Base-by-base conservation (phyloP, 768 basidiomycete genomes). In the Tricholoma matsutake region DNA sequence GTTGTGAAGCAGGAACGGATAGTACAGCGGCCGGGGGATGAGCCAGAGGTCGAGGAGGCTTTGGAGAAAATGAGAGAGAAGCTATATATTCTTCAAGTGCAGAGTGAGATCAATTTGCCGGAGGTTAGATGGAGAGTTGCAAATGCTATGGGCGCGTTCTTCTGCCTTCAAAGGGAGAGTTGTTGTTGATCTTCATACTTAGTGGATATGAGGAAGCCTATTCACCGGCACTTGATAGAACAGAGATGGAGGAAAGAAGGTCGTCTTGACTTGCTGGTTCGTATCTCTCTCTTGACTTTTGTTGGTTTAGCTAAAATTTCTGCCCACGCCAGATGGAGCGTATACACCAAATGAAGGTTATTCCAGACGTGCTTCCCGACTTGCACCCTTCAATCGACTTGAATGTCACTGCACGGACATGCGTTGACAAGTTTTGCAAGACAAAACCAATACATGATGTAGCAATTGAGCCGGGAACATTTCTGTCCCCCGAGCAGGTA, bases 231-330 rank as follows among this genome's bases (percentile, higher is more conserved):
- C 69, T 76, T 98, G 31, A 74, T 88, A 4, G 93, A 96, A 73
- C 84, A 90, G 66, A 81, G 82, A 66, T 98, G 94, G 96, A 81
- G 92, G 59, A 87, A 87, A 56, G 86, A 92, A 47, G 96, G 94
- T 2, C 81, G 82, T 29, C 78, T 98, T 35, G 95, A 97, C 70
- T 77, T 94, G 37, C 77, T 98, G 71, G 94, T 94, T 58, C 45
- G 87, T 78, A n/a, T 52, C 31, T 55, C 10, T n/a, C n/a, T 3
- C 22, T 34, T 59, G 61, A n/a, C 32, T 25, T 8, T 37, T 34
- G 31, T 9, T 11, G 25, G 8, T 58, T 22, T 49, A 9, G 31
- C 34, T 47, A 20, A 25, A 25, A 51, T 6, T 20, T 54, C 25
- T 9, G 11, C 18, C 10, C 31, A 31, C 6, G 47, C 14, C 69